Conservation (phyloP, 495 filamentous ascomycete genomes). For the Penicillium silybi region DNA sequence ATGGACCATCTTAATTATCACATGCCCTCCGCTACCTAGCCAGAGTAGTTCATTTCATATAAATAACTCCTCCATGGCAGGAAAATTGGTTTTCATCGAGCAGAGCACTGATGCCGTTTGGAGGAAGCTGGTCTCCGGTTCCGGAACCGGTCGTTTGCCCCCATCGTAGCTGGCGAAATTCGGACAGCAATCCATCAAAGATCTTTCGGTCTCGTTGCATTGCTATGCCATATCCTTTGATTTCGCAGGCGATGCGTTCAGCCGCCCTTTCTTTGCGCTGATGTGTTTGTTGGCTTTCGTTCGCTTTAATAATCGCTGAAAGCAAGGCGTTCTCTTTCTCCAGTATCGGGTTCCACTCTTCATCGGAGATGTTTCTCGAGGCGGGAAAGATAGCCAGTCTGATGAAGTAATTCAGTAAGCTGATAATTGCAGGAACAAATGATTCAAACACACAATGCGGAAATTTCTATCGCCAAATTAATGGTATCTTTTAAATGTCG, state of each 20-base stretch:
- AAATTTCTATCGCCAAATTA: not conserved
- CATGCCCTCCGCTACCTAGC: not conserved
- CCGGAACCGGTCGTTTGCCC: not conserved
- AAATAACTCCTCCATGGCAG: not conserved
- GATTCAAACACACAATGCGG: not conserved
- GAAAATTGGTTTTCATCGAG: not conserved
- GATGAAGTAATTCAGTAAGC: not conserved
- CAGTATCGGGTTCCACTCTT: not conserved
- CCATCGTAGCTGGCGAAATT: not conserved
- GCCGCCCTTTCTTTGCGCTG: not conserved
- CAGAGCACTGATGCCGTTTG: not conserved
- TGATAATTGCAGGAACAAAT: not conserved
- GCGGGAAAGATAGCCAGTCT: not conserved
- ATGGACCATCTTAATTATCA: not conserved
- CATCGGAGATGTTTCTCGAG: constrained; percentile 1
- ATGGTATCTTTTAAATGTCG: not conserved
- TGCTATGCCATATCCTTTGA: constrained; percentile 2
- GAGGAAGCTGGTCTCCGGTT: not conserved
- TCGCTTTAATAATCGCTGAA: constrained; percentile 2
- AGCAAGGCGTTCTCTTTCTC: constrained; percentile 1
- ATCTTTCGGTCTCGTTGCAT: not conserved
- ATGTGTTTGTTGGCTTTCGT: constrained; percentile 1
- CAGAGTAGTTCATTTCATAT: not conserved
- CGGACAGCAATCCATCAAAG: not conserved
- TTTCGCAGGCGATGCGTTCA: not conserved